Conservation (phyloP, 2,329 filamentous ascomycete species). For the Apiospora kogelbergensis region DNA sequence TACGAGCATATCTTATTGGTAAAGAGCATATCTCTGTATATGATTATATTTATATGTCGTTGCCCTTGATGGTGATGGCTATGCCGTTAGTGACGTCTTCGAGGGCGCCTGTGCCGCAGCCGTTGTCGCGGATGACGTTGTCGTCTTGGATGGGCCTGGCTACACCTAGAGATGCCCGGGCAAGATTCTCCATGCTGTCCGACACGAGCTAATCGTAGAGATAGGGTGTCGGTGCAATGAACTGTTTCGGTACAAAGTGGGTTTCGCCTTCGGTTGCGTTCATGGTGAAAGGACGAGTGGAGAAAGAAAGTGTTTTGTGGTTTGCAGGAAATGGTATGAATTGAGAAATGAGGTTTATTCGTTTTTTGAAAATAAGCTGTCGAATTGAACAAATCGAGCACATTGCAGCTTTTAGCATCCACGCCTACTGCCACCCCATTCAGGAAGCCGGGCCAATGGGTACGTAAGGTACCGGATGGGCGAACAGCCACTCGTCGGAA, state of each 20-base stretch:
- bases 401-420: too few relatives aligned
- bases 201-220: not conserved
- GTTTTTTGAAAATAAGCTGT: not conserved
- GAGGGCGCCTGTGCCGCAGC: not conserved
- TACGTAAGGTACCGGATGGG: not conserved
- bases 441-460: too few relatives aligned
- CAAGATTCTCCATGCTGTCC: not conserved
- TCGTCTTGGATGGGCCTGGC: not conserved
- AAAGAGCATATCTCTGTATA: too few relatives aligned
- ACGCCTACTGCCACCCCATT: too few relatives aligned
- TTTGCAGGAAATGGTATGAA: too few relatives aligned
- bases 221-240: not conserved
- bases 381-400: not conserved
- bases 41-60: conserved; percentile 14
- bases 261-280: not conserved
- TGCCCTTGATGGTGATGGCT: not conserved
- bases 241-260: not conserved
- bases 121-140: not conserved
- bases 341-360: too few relatives aligned
- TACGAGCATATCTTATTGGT: too few relatives aligned
- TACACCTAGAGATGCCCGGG: not conserved
- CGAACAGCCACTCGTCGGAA: too few relatives aligned
- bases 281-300: not conserved
- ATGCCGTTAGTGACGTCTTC: not conserved
- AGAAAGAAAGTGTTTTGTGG: not conserved